Base-by-base conservation (phyloP, 83 land plant genomes). In the Larix sibirica region DNA sequence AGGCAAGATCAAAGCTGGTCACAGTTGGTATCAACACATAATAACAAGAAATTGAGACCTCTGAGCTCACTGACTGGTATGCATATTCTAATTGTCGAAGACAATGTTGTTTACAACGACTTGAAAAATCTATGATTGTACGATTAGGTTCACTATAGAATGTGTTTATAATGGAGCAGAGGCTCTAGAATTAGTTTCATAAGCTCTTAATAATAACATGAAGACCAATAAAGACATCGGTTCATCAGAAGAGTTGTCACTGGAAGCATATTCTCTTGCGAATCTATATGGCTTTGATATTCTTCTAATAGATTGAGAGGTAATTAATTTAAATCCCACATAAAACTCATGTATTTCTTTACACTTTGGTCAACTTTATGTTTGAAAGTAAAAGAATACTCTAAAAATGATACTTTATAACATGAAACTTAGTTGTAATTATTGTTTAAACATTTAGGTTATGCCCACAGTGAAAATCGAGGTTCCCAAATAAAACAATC, bases 291-390 rank as follows among this genome's bases (percentile, higher is more conserved):
- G 89, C 47, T 94, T 83, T 79, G 91, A 90, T 67, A 69, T 81
- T 64, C 88, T 94, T 44, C 84, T 94, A 1, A 92, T 94, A 94
- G 96, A 94, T 63, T 94, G 96, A 38, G 81, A 94, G 96, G 96
- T 94, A 86, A 17, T 70, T 40, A 8, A 38, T 71, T 71, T 3
- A 17, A 71, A 71, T 12, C 18, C 26, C 14, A 40, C 3, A 40
- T 21, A 24, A 38, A 71, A 18, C 20, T 71, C 21, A 21, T 42
- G 36, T 71, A 0, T 71, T 71, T 71, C 23, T 40, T 70, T 71
- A n/a, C 40, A 71, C 9, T 20, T 31, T 71, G 40, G 42, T 10
- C 54, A 40, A 42, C 1, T 42, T 38, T 6, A 42, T 71, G 76
- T 40, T 42, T 68, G 42, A 33, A 40, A 42, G 24, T 18, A 12